Evolutionary conservation across 208 protist species (phyloP).

Genomic region (Leishmania guyanensis): DNA sequence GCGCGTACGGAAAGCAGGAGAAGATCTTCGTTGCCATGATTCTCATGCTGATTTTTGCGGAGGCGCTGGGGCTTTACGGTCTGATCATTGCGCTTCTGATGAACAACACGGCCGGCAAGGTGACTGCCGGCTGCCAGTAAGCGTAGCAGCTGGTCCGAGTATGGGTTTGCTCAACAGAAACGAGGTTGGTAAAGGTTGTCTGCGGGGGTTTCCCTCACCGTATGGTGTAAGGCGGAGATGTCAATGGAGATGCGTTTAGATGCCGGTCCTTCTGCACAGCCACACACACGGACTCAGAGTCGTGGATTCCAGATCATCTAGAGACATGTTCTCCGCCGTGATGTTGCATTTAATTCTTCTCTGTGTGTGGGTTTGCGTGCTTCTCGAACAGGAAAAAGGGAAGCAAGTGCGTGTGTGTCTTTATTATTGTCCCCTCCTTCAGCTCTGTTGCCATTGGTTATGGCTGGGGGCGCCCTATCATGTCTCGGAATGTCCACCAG

Average conservation of each 20-base stretch:
- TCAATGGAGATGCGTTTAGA: neutral
- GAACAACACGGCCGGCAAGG: slow-evolving; percentile 89
- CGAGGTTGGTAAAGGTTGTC: neutral
- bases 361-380: neutral
- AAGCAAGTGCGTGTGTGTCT: neutral
- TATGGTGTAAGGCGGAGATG: neutral
- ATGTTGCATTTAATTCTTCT: neutral
- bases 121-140: slow-evolving; percentile 20
- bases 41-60: slow-evolving; percentile 99
- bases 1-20: slow-evolving; percentile 94
- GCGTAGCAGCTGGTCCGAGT: neutral
- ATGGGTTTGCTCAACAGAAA: neutral
- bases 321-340: neutral
- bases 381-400: neutral
- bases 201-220: neutral
- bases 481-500: neutral
- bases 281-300: neutral
- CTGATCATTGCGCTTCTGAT: slow-evolving; percentile 98
- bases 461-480: neutral
- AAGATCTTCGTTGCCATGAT: slow-evolving; percentile 99
- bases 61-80: slow-evolving; percentile 98
- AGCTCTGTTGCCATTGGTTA: neutral
- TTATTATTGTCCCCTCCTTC: neutral
- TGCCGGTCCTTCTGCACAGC: neutral
- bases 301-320: neutral